Evolutionary conservation across 192 early-diverging fungal species (phyloP).

Genomic region (Rhizophagus prolifer): DNA sequence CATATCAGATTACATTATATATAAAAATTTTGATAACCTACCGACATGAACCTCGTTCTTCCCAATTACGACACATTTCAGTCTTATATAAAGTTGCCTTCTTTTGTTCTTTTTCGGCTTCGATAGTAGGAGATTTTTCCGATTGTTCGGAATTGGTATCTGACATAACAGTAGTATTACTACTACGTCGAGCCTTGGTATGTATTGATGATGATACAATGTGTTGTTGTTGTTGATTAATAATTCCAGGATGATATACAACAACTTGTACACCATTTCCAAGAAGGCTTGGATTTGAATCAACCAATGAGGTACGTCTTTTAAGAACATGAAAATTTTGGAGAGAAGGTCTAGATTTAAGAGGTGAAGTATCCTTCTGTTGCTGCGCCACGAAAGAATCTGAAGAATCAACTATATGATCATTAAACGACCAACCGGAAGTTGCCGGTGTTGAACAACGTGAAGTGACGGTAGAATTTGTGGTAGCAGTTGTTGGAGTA

Average conservation of each 20-base stretch:
- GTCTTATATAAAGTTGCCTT: slow-evolving; percentile 47
- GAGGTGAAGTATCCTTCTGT: not conserved
- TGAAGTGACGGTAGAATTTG: slow-evolving; percentile 18
- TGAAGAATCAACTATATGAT: not conserved
- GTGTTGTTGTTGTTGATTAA: not conserved
- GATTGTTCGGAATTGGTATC: slow-evolving; percentile 9
- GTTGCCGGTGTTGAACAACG: slow-evolving; percentile 8
- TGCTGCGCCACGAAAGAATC: not conserved
- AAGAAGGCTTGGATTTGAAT: not conserved
- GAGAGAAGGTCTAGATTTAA: not conserved
- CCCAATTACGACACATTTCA: slow-evolving; percentile 51
- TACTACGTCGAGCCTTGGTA: not conserved
- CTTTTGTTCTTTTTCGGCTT: slow-evolving; percentile 35
- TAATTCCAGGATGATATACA: not conserved
- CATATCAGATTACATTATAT: slow-evolving; percentile 72
- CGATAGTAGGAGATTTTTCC: slow-evolving; percentile 15
- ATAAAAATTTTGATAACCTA: slow-evolving; percentile 20
- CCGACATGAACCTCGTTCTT: slow-evolving; percentile 49
- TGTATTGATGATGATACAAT: not conserved
- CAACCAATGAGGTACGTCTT: not conserved
- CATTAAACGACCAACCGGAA: not conserved
- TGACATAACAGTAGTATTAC: not conserved
- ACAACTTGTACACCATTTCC: not conserved
- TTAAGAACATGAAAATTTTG: not conserved
- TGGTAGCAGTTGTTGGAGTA: slow-evolving; percentile 5